Evolutionary conservation across 2,329 filamentous ascomycete species (phyloP).

Genomic region (Colletotrichum euphorbiae): DNA sequence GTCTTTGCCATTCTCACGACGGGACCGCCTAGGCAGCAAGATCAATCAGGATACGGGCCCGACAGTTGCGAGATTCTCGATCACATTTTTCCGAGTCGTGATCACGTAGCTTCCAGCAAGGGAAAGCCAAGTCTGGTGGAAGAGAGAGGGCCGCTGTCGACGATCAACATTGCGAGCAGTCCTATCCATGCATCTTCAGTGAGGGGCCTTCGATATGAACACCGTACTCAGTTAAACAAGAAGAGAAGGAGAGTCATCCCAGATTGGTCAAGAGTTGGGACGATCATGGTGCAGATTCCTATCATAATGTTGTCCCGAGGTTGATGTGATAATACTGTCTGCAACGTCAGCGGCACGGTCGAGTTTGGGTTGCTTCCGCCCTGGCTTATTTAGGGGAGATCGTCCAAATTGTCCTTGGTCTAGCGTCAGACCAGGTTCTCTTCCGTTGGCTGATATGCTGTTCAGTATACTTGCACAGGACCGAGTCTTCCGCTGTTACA

Average conservation of each 20-base stretch:
- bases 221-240: slow-evolving; percentile 9
- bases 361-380: background rate
- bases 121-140: background rate
- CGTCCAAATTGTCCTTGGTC: background rate
- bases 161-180: background rate
- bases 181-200: background rate
- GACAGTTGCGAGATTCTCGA: slow-evolving; percentile 45
- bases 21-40: background rate
- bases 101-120: slow-evolving; percentile 8
- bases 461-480: too few relatives aligned
- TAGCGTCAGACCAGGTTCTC: too few relatives aligned
- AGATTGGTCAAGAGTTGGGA: background rate
- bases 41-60: slow-evolving; percentile 52
- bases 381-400: background rate
- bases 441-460: too few relatives aligned
- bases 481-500: too few relatives aligned
- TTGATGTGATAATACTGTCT: background rate
- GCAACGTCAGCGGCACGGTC: background rate
- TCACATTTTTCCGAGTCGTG: slow-evolving; percentile 45
- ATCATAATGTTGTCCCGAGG: background rate
- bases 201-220: slow-evolving; percentile 1
- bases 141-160: background rate
- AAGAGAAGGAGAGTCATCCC: slow-evolving; percentile 11
- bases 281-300: background rate
- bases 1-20: background rate